Base-by-base conservation (phyloP, 306 rosid genomes). In the Macrotyloma uniflorum region DNA sequence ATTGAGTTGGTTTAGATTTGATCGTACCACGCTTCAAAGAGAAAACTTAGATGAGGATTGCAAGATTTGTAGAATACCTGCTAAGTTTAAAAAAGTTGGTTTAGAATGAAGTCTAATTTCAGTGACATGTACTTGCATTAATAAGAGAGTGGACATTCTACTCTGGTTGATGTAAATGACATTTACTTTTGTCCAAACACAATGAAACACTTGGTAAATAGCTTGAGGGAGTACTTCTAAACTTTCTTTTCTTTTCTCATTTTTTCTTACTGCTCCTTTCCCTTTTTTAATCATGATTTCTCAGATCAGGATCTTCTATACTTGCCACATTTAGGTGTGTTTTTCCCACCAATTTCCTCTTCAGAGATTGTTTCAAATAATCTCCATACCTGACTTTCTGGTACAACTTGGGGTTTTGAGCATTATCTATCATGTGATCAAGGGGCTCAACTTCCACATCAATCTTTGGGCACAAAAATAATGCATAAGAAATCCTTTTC, bases 381-480 rank as follows among this genome's bases (percentile, higher is more conserved):
- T 85, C 87, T 76, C 88, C 91, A 81, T 57, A 79, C 2, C 6
- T 69, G 18, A 87, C 83, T 77, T 79, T 85, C 70, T 81, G 74
- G 85, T 81, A 85, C 80, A 79, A 11, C 22, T 80, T 83, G 10
- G 45, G 85, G 61, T 30, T 76, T 14, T 77, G 66, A 13, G 72
- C 69, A n/a, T n/a, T n/a, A 74, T 75, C 82, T 18, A 83, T 62
- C 80, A 63, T 72, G 22, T 80, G 70, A 55, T 65, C 83, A 26
- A 85, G 47, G 4, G 89, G 90, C 59, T 68, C 85, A 35, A 85
- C 72, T 49, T 77, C 83, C 2, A 72, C 84, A 61, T 86, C 84
- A 70, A 80, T 83, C 1, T n/a, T 69, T 22, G 90, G 89, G 13
- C 6, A 0, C 4, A 82, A 24, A 80, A 89, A 80, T 5, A 70